A percentile compares a stretch with the other conserved stretches of the same genome.
phyloP scores from a whole-genome alignment of 345 rosid genomes.

The Rhizophora apiculata region DNA sequence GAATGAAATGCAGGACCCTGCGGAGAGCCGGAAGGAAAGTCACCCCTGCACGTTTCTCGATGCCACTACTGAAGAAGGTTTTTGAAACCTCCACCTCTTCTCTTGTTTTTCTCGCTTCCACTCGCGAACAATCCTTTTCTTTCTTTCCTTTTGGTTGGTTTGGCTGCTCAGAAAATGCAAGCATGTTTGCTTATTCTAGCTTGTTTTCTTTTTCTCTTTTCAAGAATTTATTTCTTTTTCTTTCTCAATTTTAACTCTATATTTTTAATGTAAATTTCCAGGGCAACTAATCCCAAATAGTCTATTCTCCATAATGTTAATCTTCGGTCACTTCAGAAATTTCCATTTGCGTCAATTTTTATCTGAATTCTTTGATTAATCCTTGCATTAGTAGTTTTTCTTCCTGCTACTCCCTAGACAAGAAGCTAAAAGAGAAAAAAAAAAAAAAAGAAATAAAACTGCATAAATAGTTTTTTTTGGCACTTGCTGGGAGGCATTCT shows the following conservation, averaged over 20 bases:
- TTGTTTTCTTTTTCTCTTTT: not conserved
- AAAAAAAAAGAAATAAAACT: not conserved
- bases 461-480: too few relatives aligned
- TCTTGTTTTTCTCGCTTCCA: too few relatives aligned
- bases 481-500: not conserved
- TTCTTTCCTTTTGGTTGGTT: slow-evolving; percentile 9
- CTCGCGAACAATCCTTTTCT: not conserved
- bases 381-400: too few relatives aligned
- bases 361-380: too few relatives aligned
- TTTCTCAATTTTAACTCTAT: not conserved
- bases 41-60: slow-evolving; percentile 70
- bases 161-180: not conserved
- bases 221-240: not conserved
- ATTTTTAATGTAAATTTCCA: too few relatives aligned
- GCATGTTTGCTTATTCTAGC: not conserved
- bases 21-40: slow-evolving; percentile 19
- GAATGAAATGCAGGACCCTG: slow-evolving; percentile 32
- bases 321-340: too few relatives aligned
- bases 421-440: not conserved
- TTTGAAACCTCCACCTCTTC: not conserved
- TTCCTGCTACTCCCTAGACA: too few relatives aligned
- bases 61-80: slow-evolving; percentile 74
- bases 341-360: too few relatives aligned
- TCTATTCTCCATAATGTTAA: too few relatives aligned
- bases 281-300: too few relatives aligned